Conservation (phyloP, 2,329 filamentous ascomycete genomes). For the Salinomyces thailandicus region DNA sequence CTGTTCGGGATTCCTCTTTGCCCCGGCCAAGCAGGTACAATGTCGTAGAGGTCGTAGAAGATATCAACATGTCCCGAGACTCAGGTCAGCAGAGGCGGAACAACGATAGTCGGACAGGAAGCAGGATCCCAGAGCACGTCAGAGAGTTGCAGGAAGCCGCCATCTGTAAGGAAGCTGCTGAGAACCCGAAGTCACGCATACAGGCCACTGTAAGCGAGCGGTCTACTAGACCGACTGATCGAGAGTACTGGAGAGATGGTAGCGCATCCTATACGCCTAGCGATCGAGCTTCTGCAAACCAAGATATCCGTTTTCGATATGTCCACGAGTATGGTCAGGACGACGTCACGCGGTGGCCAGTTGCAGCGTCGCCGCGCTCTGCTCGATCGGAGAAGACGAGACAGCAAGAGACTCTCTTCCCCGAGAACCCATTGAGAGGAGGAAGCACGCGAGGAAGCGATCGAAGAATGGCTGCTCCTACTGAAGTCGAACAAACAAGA, state of each 20-base stretch:
- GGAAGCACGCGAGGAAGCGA: background rate
- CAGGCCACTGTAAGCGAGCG: background rate
- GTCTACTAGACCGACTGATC: background rate
- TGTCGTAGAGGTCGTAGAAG: conserved; percentile 7
- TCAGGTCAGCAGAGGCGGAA: background rate
- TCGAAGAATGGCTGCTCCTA: conserved; percentile 1
- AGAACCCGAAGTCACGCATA: background rate
- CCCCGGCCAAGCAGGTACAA: background rate
- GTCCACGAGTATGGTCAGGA: too few species aligned
- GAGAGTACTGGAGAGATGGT: background rate
- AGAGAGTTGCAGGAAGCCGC: conserved; percentile 1
- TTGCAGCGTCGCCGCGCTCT: too few species aligned
- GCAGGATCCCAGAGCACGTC: conserved; percentile 1
- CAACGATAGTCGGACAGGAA: background rate
- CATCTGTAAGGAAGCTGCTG: background rate
- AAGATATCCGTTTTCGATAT: background rate
- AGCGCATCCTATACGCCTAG: background rate
- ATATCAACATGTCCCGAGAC: conserved; percentile 5
- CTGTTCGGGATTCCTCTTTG: too few species aligned
- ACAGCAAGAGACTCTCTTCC: too few species aligned
- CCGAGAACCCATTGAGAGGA: background rate
- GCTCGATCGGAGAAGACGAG: too few species aligned
- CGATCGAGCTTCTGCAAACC: background rate
- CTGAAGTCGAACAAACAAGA: too few species aligned
- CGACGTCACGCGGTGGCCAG: too few species aligned